A percentile compares a stretch with the other conserved stretches of the same genome.
Conservation (phyloP, 371 early-diverging fungal genomes). For the Mucor velutinosus region DNA sequence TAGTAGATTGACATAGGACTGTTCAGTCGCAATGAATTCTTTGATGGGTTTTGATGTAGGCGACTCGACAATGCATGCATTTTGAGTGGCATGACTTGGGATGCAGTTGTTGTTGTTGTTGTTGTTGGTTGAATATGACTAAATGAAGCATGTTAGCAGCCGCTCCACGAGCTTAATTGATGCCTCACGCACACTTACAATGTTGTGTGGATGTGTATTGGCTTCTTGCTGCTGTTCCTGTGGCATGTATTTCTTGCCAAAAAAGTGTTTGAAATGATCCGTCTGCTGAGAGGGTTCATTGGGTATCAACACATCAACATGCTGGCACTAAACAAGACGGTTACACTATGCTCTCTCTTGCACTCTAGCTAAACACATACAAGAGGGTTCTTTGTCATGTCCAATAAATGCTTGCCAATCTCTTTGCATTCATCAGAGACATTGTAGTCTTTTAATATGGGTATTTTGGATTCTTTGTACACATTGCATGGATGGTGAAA, state of each 20-base stretch:
- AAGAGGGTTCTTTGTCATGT: conserved; percentile 29
- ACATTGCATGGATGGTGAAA: conserved; percentile 22
- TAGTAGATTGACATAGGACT: conserved; percentile 21
- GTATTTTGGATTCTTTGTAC: conserved; percentile 26
- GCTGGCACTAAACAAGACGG: conserved; percentile 24
- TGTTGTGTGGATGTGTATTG: not conserved
- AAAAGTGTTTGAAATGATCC: conserved; percentile 24
- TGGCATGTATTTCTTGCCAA: conserved; percentile 15
- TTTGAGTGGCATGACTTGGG: conserved; percentile 2
- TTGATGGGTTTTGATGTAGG: conserved; percentile 7
- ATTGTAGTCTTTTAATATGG: conserved; percentile 25
- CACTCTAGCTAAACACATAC: not conserved
- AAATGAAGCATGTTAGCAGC: not conserved
- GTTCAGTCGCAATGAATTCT: conserved; percentile 27
- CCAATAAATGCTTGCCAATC: conserved; percentile 19
- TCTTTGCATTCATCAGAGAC: conserved; percentile 31
- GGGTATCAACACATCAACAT: conserved; percentile 32
- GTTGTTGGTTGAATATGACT: not conserved
- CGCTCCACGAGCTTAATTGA: not conserved
- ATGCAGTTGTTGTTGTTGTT: not conserved
- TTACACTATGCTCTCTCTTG: not conserved
- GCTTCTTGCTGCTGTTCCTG: not conserved
- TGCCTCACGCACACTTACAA: not conserved
- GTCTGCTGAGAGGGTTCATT: conserved; percentile 11
- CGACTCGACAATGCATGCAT: conserved; percentile 15